These are phyloP conservation scores for Fusarium graminum DNA, from an alignment of 2,329 filamentous ascomycete species.

Conservation along the genomic window DNA sequence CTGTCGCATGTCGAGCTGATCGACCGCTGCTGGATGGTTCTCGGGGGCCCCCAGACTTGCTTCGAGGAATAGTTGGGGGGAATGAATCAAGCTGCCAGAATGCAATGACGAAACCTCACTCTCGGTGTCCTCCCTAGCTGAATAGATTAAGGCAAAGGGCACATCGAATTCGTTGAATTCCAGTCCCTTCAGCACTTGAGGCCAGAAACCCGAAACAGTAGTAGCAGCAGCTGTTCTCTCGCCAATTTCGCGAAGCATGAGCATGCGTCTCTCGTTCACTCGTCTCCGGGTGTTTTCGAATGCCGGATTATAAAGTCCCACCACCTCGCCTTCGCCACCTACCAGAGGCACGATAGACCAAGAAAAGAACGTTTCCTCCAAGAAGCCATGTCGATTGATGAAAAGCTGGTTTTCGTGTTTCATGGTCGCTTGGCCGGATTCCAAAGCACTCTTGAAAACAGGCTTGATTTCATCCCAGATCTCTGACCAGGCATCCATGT, in stretches of 20 bases:
- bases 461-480: conserved; percentile 79
- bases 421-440: conserved; percentile 83
- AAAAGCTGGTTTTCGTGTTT: conserved; percentile 86
- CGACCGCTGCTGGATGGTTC: conserved; percentile 71
- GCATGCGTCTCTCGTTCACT: conserved; percentile 83
- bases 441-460: conserved; percentile 74
- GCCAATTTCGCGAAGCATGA: conserved; percentile 81
- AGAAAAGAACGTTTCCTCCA: conserved; percentile 86
- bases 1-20: conserved; percentile 75
- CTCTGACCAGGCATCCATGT: conserved; percentile 77
- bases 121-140: conserved; percentile 76
- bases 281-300: conserved; percentile 86
- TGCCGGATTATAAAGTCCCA: conserved; percentile 82
- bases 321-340: conserved; percentile 78
- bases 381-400: conserved; percentile 74
- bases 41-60: conserved; percentile 76
- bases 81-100: conserved; percentile 72
- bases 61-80: conserved; percentile 77
- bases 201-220: conserved; percentile 80
- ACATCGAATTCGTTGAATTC: conserved; percentile 81
- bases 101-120: conserved; percentile 80
- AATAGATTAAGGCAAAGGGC: conserved; percentile 83
- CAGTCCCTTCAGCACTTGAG: conserved; percentile 74
- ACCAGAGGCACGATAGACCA: conserved; percentile 86
- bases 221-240: conserved; percentile 80